These are phyloP conservation scores for Elsinoe fawcettii DNA, from an alignment of 2,329 filamentous ascomycete genomes.

Conservation along the genomic window DNA sequence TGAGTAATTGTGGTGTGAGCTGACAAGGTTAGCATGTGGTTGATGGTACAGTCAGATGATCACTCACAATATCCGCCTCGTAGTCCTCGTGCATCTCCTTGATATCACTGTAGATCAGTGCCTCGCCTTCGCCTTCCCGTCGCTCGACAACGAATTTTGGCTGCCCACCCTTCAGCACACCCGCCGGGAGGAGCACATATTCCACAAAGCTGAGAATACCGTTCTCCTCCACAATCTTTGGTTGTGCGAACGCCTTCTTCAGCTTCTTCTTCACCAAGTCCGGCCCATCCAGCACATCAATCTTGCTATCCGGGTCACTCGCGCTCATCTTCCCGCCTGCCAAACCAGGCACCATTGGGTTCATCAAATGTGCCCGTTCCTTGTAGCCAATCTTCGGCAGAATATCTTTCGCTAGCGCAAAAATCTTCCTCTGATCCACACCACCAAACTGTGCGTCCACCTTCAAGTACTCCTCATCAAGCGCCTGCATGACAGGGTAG, in stretches of 20 bases:
- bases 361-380: constrained; percentile 66
- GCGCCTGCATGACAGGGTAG: constrained; percentile 79
- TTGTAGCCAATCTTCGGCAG: constrained; percentile 80
- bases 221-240: constrained; percentile 72
- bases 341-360: constrained; percentile 84
- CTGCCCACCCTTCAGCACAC: constrained; percentile 50
- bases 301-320: constrained; percentile 70
- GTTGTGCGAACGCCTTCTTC: constrained; percentile 72
- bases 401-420: constrained; percentile 75
- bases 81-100: constrained; percentile 73
- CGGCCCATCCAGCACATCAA: constrained; percentile 77
- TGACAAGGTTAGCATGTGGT: constrained; percentile 25
- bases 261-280: constrained; percentile 75
- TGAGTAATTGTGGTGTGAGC: constrained; percentile 79
- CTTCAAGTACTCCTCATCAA: constrained; percentile 83
- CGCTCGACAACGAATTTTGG: constrained; percentile 59
- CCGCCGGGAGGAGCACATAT: constrained; percentile 73
- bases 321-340: constrained; percentile 72
- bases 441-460: constrained; percentile 86
- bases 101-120: constrained; percentile 72
- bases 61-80: constrained; percentile 62
- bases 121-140: constrained; percentile 60
- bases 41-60: background rate
- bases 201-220: constrained; percentile 82
- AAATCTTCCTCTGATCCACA: constrained; percentile 80